A percentile compares a stretch with the other conserved stretches of the same genome.
Evolutionary conservation across 2,329 filamentous ascomycete species (phyloP).

Genomic region (Trichoderma guizhouense): DNA sequence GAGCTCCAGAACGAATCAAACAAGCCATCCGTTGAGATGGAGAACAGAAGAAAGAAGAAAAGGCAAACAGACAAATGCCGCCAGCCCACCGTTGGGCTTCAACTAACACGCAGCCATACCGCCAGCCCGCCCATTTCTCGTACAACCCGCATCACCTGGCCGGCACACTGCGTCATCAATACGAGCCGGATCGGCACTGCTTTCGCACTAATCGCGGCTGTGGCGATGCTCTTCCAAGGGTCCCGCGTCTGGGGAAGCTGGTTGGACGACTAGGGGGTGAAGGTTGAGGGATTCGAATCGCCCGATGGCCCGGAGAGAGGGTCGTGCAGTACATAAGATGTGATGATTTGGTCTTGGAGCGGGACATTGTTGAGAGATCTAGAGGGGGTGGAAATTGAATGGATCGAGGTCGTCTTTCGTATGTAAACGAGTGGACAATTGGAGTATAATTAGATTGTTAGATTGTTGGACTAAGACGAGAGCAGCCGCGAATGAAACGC

Average conservation of each 20-base stretch:
- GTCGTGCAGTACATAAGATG: background rate
- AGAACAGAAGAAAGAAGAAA: background rate
- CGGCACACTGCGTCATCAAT: slow-evolving; percentile 18
- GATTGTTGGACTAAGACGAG: background rate
- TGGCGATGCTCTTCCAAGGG: slow-evolving; percentile 10
- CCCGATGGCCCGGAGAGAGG: slow-evolving; percentile 5
- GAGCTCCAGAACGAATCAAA: background rate
- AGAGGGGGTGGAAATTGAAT: background rate
- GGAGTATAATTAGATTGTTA: background rate
- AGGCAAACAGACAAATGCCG: background rate
- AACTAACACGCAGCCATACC: background rate
- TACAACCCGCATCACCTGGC: slow-evolving; percentile 13
- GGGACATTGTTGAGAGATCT: background rate
- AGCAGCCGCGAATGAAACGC: background rate
- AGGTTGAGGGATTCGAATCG: background rate
- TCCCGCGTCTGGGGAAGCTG: background rate
- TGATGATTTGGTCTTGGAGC: background rate
- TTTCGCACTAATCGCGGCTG: slow-evolving; percentile 11
- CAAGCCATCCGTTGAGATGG: background rate
- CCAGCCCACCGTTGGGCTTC: background rate
- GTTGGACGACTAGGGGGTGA: background rate
- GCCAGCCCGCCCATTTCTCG: slow-evolving; percentile 11
- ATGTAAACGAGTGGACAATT: background rate
- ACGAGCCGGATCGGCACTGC: slow-evolving; percentile 17
- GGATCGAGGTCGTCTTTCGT: background rate